Conservation (phyloP, 2,329 filamentous ascomycete genomes). For the Mollisiaceae sp. region DNA sequence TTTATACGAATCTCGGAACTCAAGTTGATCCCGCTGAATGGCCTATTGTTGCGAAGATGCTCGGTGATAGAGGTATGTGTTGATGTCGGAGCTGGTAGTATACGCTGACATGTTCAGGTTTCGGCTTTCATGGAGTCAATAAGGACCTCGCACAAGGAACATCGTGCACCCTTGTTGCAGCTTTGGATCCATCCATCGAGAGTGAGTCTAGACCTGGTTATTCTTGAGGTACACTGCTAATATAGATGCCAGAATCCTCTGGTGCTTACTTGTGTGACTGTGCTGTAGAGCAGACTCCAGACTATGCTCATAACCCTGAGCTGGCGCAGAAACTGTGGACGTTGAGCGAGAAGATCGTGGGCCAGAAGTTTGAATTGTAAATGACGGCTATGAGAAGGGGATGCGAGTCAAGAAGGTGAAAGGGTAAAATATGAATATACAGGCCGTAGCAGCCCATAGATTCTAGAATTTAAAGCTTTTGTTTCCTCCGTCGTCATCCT, state of each 20-base stretch:
- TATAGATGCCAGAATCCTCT: not conserved
- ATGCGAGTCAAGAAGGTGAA: not conserved
- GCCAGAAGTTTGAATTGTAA: slow-evolving; percentile 44
- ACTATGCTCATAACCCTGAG: slow-evolving; percentile 13
- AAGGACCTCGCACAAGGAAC: slow-evolving; percentile 13
- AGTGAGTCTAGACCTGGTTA: not conserved
- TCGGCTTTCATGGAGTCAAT: not conserved
- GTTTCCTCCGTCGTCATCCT: too few species aligned
- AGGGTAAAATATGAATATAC: too few species aligned
- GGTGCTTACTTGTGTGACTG: slow-evolving; percentile 12
- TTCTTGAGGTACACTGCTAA: not conserved
- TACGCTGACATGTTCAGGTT: not conserved
- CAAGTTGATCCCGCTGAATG: slow-evolving; percentile 4
- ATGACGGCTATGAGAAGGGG: not conserved
- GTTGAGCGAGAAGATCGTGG: slow-evolving; percentile 51
- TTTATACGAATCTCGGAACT: not conserved
- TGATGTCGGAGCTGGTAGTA: not conserved
- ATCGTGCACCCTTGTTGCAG: slow-evolving; percentile 10
- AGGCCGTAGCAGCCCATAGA: too few species aligned
- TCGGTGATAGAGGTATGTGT: slow-evolving; percentile 11
- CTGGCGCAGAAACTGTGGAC: slow-evolving; percentile 52
- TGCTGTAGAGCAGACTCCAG: slow-evolving; percentile 6
- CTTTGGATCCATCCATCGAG: slow-evolving; percentile 9
- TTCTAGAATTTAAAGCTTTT: too few species aligned
- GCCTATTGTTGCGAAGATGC: not conserved